Percentiles rank a stretch among this genome's conserved stretches.
phyloP scores from a whole-genome alignment of 192 early-diverging fungal genomes.

The Lobosporangium transversale region DNA sequence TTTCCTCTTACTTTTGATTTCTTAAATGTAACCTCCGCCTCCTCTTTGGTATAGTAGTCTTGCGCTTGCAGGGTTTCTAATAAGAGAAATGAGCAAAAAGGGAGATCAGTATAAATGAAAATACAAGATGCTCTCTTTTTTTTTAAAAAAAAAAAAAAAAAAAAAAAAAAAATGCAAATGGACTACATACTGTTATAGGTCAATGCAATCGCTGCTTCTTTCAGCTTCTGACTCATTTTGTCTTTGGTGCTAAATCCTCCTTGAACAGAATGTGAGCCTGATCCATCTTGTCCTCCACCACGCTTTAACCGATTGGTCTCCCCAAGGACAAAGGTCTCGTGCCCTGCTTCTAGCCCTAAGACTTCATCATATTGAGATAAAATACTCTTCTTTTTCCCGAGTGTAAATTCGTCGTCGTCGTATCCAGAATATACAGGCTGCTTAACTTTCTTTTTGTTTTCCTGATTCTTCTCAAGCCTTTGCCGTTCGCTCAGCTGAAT shows the following conservation, averaged over 20 bases:
- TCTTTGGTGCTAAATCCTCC: constrained; percentile 29
- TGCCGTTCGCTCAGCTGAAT: constrained; percentile 74
- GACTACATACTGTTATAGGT: constrained; percentile 58
- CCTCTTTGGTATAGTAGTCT: constrained; percentile 93
- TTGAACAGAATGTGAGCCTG: neutral
- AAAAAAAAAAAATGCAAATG: neutral
- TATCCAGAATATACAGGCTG: constrained; percentile 73
- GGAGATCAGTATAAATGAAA: neutral
- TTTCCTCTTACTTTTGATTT: constrained; percentile 84
- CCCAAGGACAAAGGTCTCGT: constrained; percentile 50
- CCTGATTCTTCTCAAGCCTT: constrained; percentile 72
- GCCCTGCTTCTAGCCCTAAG: constrained; percentile 38
- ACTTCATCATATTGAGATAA: constrained; percentile 88
- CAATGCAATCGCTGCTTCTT: constrained; percentile 59
- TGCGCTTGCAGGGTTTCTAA: constrained; percentile 72
- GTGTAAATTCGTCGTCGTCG: constrained; percentile 76
- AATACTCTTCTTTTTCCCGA: constrained; percentile 61
- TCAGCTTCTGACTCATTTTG: constrained; percentile 49
- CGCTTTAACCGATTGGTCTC: constrained; percentile 22
- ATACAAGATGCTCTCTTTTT: too few relatives aligned
- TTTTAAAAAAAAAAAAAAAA: constrained; percentile 1
- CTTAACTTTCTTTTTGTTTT: constrained; percentile 74
- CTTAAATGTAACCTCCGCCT: constrained; percentile 79
- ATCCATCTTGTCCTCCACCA: neutral
- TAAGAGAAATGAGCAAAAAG: neutral